Evolutionary conservation across 805 yeast species (phyloP).

Genomic region (Brettanomyces bruxellensis): DNA sequence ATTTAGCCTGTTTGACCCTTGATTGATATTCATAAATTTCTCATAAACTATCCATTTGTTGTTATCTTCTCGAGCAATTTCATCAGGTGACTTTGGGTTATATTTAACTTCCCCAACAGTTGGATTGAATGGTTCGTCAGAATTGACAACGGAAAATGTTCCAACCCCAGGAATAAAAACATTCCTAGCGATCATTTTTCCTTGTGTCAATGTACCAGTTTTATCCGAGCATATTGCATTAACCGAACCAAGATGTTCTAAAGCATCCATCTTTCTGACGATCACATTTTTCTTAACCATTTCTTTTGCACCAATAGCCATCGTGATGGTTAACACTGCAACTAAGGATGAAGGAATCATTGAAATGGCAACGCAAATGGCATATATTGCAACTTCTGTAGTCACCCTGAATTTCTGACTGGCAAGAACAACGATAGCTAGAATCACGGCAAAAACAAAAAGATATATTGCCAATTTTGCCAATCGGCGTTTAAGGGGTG

Average conservation of each 20-base stretch:
- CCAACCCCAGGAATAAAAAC: constrained; percentile 64
- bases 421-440: constrained; percentile 83
- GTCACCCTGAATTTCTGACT: constrained; percentile 70
- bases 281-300: constrained; percentile 65
- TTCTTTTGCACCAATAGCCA: constrained; percentile 74
- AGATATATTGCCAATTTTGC: constrained; percentile 69
- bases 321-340: constrained; percentile 75
- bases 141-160: constrained; percentile 41
- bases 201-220: constrained; percentile 76
- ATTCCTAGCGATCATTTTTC: constrained; percentile 65
- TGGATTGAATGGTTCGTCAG: constrained; percentile 59
- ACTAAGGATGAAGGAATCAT: constrained; percentile 79
- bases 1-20: constrained; percentile 8
- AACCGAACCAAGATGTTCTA: constrained; percentile 73
- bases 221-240: constrained; percentile 77
- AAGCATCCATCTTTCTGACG: constrained; percentile 67
- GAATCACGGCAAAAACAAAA: constrained; percentile 70
- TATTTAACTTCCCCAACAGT: constrained; percentile 39
- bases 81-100: constrained; percentile 28
- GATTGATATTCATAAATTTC: constrained; percentile 9
- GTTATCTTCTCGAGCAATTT: constrained; percentile 28
- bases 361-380: constrained; percentile 74
- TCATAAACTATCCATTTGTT: constrained; percentile 24
- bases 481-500: constrained; percentile 70
- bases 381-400: constrained; percentile 77